Percentiles rank a stretch among this genome's conserved stretches.
Conservation (phyloP, 1,284 basidiomycete genomes). For the Leccinum variabile region DNA sequence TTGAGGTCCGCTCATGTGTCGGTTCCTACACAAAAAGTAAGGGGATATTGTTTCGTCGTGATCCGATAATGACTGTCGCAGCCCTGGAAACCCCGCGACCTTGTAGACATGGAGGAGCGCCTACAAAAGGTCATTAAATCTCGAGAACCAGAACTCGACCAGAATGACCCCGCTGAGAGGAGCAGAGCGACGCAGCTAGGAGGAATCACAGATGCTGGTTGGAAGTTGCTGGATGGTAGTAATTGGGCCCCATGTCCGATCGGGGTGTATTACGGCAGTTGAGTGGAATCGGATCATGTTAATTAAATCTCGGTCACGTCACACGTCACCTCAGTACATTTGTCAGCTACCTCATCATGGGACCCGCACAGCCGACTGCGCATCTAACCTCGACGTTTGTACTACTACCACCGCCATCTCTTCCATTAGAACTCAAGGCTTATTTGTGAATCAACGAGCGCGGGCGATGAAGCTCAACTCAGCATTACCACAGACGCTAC, state of each 20-base stretch:
- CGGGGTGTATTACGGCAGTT: slow-evolving; percentile 45
- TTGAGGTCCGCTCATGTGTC: slow-evolving; percentile 11
- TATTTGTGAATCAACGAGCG: slow-evolving; percentile 1
- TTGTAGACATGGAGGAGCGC: slow-evolving; percentile 56
- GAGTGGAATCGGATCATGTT: neutral
- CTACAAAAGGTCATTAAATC: slow-evolving; percentile 35
- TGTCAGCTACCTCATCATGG: slow-evolving; percentile 19
- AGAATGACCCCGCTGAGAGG: neutral
- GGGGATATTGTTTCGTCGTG: neutral
- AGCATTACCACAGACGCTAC: slow-evolving; percentile 68
- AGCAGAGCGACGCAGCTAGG: slow-evolving; percentile 1
- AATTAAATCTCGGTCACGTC: slow-evolving; percentile 20
- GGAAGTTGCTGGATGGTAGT: slow-evolving; percentile 47
- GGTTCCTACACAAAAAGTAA: slow-evolving; percentile 19
- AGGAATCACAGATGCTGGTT: slow-evolving; percentile 40
- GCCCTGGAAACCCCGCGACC: slow-evolving; percentile 50
- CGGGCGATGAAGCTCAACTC: slow-evolving; percentile 60
- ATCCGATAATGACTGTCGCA: slow-evolving; percentile 23
- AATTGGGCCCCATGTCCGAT: slow-evolving; percentile 67
- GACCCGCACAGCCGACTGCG: slow-evolving; percentile 20
- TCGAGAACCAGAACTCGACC: slow-evolving; percentile 2
- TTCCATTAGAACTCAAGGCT: neutral
- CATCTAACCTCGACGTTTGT: neutral
- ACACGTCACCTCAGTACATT: slow-evolving; percentile 24
- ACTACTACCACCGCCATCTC: slow-evolving; percentile 9